Evolutionary conservation across 257 asterid species (phyloP), one percentile per base, ranked within the genome.

Genomic region (Solanum bulbocastanum): DNA sequence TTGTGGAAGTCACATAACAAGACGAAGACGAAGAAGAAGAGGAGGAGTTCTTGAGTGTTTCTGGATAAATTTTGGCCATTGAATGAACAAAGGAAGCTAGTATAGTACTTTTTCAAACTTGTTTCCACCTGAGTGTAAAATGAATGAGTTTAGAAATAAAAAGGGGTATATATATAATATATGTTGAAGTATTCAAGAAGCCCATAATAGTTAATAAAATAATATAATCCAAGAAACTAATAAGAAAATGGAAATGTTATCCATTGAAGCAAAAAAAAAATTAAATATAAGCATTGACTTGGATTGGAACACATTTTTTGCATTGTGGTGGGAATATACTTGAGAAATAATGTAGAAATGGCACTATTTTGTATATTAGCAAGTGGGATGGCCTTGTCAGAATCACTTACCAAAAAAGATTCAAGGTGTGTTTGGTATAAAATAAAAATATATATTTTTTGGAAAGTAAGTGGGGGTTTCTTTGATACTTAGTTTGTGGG

Each of bases 51-150:
- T 79, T 27, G 65, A 16, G 39, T 79, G 66, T 16, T 84, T 92
- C 87, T 7, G 98, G 98, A 85, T 91, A 88, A 74, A 94, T 88
- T 91, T 92, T 95, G 32, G 97, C 93, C 98, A 95, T 95, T 11
- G 46, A 74, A 73, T 36, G 49, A 23, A 6, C 33, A 75, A 39
- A 11, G 33, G 35, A 75, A 39, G 83, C 39, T 75, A 39, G 20
- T 78, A 56, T 18, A 18, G 10, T 56, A 18, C 8, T 18, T 18
- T 56, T 56, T 6, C 65, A 56, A 56, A 56, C 65, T 56, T 56
- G n/a, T 56, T 56, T 56, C n/a, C 65, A 56, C 65, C n/a, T 56
- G 6, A 42, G 37, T 79, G 39, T 36, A 79, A 15, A 79, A 25
- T 44, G 65, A 79, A 30, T 78, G 62, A 1, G 15, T 78, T 9